Conservation (phyloP, 2,329 filamentous ascomycete species). For the Colletotrichum sp. region DNA sequence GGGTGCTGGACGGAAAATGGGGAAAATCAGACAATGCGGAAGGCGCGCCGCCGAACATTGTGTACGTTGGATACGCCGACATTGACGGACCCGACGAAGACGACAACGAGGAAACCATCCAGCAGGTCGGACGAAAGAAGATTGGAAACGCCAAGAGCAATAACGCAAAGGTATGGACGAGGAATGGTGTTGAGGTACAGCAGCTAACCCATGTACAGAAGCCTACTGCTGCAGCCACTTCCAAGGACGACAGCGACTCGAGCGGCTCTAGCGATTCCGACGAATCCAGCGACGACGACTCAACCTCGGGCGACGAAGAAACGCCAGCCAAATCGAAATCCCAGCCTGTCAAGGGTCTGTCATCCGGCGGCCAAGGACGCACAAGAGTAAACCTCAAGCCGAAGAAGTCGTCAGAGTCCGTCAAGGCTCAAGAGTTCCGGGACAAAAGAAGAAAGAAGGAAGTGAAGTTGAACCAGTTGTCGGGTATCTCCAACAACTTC, state of each 20-base stretch:
- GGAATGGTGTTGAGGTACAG: neutral
- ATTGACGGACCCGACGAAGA: slow-evolving; percentile 42
- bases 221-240: slow-evolving; percentile 7
- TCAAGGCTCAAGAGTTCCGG: slow-evolving; percentile 55
- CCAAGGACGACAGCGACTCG: slow-evolving; percentile 27
- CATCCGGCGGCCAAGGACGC: slow-evolving; percentile 8
- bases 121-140: slow-evolving; percentile 39
- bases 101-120: slow-evolving; percentile 38
- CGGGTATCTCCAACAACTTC: slow-evolving; percentile 57
- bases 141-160: slow-evolving; percentile 33
- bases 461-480: slow-evolving; percentile 67
- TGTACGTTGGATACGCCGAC: slow-evolving; percentile 61
- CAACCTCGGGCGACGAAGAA: neutral
- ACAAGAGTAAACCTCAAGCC: slow-evolving; percentile 21
- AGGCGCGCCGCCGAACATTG: slow-evolving; percentile 54
- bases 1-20: slow-evolving; percentile 67
- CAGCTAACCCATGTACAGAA: slow-evolving; percentile 23
- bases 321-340: slow-evolving; percentile 12
- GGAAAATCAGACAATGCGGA: slow-evolving; percentile 2
- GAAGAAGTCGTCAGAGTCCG: slow-evolving; percentile 44
- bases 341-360: slow-evolving; percentile 25
- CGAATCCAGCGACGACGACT: slow-evolving; percentile 6
- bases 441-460: slow-evolving; percentile 69
- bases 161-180: slow-evolving; percentile 30
- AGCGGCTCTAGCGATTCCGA: slow-evolving; percentile 26